Evolutionary conservation across 805 yeast genomes (phyloP).

Genomic region (Nakazawaea peltata): DNA sequence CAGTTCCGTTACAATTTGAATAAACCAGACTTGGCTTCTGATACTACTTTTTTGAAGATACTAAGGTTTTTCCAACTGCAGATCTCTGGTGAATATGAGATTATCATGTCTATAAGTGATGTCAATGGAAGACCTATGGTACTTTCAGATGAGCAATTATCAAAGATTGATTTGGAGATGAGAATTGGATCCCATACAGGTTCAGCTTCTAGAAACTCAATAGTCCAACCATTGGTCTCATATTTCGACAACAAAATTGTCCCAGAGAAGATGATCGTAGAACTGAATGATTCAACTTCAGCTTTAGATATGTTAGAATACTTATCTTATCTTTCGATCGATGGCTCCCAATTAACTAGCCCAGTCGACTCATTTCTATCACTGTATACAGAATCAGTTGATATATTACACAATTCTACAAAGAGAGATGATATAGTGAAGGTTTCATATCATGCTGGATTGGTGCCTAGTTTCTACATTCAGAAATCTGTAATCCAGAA

Average conservation of each 20-base stretch:
- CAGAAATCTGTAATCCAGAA: not conserved
- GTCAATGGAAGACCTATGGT: too few relatives aligned
- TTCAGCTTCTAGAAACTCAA: too few relatives aligned
- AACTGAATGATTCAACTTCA: constrained; percentile 19
- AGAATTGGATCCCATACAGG: too few relatives aligned
- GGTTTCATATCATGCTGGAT: constrained; percentile 13
- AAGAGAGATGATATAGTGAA: constrained; percentile 11
- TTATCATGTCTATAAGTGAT: too few relatives aligned
- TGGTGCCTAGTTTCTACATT: constrained; percentile 12
- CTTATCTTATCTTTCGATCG: constrained; percentile 19
- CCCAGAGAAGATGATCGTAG: too few relatives aligned
- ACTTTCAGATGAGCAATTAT: too few relatives aligned
- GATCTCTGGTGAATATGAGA: too few relatives aligned
- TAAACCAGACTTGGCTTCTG: not conserved
- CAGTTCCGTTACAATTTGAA: constrained; percentile 1
- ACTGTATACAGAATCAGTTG: constrained; percentile 14
- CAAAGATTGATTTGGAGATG: too few relatives aligned
- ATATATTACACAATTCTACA: not conserved
- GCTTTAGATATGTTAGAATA: constrained; percentile 19
- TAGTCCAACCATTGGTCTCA: too few relatives aligned
- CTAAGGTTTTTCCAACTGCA: constrained; percentile 5
- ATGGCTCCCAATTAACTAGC: constrained; percentile 18
- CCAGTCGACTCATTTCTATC: constrained; percentile 19
- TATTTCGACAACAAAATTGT: too few relatives aligned
- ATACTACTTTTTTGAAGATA: constrained; percentile 2